phyloP scores from a whole-genome alignment of 176 grass and related monocot genomes.

The Areca catechu region DNA sequence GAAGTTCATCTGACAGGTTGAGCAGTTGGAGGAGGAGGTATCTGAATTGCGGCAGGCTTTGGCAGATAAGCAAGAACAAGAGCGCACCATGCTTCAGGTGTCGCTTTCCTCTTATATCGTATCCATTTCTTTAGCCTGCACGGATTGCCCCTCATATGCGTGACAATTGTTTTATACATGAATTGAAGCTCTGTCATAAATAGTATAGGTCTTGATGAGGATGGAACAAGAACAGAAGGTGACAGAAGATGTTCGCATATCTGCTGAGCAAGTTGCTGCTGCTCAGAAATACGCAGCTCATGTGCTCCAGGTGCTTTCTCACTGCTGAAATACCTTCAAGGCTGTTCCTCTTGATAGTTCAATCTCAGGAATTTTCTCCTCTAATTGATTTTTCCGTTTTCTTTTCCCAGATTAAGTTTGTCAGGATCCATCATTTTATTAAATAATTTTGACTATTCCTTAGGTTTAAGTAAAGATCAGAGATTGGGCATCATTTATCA shows the following conservation, averaged over 20 bases:
- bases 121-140: conserved; percentile 10
- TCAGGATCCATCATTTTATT: too few species aligned
- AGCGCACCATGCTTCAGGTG: conserved; percentile 87
- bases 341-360: too few species aligned
- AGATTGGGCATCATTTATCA: too few species aligned
- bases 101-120: conserved; percentile 21
- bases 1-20: conserved; percentile 36
- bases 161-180: not conserved
- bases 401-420: too few species aligned
- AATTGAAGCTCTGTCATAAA: not conserved
- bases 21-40: conserved; percentile 68
- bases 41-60: conserved; percentile 47
- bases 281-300: conserved; percentile 71
- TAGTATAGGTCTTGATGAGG: conserved; percentile 67
- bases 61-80: conserved; percentile 81
- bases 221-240: conserved; percentile 94
- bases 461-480: too few species aligned
- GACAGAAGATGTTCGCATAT: conserved; percentile 84
- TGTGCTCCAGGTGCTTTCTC: conserved; percentile 63
- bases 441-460: too few species aligned
- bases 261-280: conserved; percentile 70
- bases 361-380: too few species aligned
- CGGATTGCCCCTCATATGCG: not conserved
- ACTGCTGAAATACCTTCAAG: not conserved
- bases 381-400: too few species aligned